A percentile compares a stretch with the other conserved stretches of the same genome.
phyloP scores from a whole-genome alignment of 306 rosid genomes.

The Vicia sativa region DNA sequence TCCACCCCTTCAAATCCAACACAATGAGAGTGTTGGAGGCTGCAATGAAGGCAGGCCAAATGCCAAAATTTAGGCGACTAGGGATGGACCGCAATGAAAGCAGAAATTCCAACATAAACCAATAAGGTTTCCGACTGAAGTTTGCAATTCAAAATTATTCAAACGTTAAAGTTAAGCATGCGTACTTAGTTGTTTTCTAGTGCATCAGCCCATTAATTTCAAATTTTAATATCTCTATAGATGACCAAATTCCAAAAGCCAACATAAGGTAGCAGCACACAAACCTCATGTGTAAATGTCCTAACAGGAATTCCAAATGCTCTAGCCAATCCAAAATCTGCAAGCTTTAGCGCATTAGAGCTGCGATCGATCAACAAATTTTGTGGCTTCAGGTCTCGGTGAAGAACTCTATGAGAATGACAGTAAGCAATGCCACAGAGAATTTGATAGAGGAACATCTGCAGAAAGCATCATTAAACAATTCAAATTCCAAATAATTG shows the following conservation, averaged over 20 bases:
- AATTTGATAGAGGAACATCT: constrained; percentile 97
- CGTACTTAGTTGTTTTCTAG: constrained; percentile 25
- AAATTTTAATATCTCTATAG: constrained; percentile 16
- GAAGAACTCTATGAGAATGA: constrained; percentile 98
- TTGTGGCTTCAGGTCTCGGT: constrained; percentile 94
- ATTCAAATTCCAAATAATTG: constrained; percentile 34
- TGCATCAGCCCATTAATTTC: constrained; percentile 20
- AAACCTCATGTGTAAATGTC: constrained; percentile 97
- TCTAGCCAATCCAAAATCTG: constrained; percentile 98
- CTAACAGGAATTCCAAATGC: constrained; percentile 99
- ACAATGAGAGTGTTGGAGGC: no score
- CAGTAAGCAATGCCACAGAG: constrained; percentile 99
- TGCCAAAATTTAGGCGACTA: no score
- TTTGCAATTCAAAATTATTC: constrained; percentile 10
- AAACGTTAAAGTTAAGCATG: constrained; percentile 4
- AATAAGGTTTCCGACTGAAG: constrained; percentile 16
- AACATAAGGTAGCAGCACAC: constrained; percentile 37
- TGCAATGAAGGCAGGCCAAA: no score
- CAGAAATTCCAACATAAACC: no score
- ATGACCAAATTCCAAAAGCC: constrained; percentile 28
- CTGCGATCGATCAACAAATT: constrained; percentile 91
- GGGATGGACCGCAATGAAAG: no score
- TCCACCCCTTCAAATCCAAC: no score
- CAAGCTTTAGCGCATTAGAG: constrained; percentile 86
- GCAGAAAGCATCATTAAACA: constrained; percentile 46